These are phyloP conservation scores for Colletotrichum somersetense DNA, from an alignment of 2,329 filamentous ascomycete genomes.

Conservation along the genomic window DNA sequence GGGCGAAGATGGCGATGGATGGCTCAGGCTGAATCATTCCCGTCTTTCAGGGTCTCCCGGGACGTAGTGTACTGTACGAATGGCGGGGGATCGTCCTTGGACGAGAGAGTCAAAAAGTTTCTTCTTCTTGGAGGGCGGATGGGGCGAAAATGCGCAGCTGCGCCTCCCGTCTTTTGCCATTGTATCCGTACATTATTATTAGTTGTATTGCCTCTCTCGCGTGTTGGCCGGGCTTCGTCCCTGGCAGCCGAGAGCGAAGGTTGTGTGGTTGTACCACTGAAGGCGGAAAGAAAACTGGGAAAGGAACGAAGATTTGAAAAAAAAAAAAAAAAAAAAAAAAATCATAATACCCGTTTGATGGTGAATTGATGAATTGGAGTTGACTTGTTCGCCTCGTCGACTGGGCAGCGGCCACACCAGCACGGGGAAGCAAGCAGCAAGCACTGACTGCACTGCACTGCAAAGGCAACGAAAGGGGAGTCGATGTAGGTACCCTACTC, in stretches of 20 bases:
- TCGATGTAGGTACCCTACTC: not conserved
- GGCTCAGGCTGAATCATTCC: slow-evolving; percentile 33
- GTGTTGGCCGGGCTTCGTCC: not conserved
- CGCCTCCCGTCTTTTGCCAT: slow-evolving; percentile 2
- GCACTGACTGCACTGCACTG: not conserved
- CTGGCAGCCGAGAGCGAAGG: too few relatives aligned
- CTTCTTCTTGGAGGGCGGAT: slow-evolving; percentile 17
- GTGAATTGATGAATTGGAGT: slow-evolving; percentile 2
- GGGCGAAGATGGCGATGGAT: slow-evolving; percentile 24
- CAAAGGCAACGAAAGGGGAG: not conserved
- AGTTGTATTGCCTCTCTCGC: not conserved
- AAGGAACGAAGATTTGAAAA: not conserved
- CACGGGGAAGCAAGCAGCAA: slow-evolving; percentile 5
- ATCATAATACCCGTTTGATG: not conserved
- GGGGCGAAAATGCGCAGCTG: slow-evolving; percentile 13
- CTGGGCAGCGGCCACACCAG: slow-evolving; percentile 18
- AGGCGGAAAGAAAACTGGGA: too few relatives aligned
- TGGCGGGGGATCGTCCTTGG: slow-evolving; percentile 2
- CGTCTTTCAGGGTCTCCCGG: slow-evolving; percentile 5
- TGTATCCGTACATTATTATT: not conserved
- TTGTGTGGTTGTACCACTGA: too few relatives aligned
- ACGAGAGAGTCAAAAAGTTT: not conserved
- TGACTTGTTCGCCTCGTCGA: slow-evolving; percentile 11
- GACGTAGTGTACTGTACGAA: not conserved
- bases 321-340: not conserved